Evolutionary conservation across 2,329 filamentous ascomycete species (phyloP).

Genomic region (Ascosphaera acerosa): DNA sequence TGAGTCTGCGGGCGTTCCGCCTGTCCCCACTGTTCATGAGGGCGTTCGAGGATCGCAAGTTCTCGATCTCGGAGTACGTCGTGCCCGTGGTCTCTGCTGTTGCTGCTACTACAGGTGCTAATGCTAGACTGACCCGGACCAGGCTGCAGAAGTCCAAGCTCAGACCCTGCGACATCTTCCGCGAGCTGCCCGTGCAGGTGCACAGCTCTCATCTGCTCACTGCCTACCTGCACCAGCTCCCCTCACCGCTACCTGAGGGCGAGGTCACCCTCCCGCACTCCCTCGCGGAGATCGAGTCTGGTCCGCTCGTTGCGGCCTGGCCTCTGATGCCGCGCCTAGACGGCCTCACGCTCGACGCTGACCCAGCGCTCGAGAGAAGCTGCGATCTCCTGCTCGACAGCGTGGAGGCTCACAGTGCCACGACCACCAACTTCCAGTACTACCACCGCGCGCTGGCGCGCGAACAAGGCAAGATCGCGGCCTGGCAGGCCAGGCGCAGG

Average conservation of each 20-base stretch:
- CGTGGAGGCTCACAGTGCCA: conserved; percentile 94
- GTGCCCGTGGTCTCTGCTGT: conserved; percentile 1
- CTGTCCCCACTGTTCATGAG: conserved; percentile 70
- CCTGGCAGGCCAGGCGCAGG: conserved; percentile 93
- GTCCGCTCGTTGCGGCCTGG: conserved; percentile 29
- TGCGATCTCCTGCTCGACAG: conserved; percentile 88
- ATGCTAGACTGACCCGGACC: conserved; percentile 7
- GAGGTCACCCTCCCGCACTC: conserved; percentile 55
- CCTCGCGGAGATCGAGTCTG: conserved; percentile 48
- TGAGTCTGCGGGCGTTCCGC: conserved; percentile 78
- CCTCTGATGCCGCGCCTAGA: conserved; percentile 76
- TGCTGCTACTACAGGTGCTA: not conserved
- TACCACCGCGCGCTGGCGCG: conserved; percentile 84
- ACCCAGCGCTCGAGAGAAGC: conserved; percentile 95
- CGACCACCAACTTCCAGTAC: conserved; percentile 97
- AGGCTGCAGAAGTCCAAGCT: conserved; percentile 89
- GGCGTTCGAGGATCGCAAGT: conserved; percentile 90
- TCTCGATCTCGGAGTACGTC: conserved; percentile 75
- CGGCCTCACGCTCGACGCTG: conserved; percentile 72
- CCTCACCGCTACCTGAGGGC: conserved; percentile 35
- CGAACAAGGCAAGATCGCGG: conserved; percentile 87
- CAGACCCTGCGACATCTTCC: conserved; percentile 76
- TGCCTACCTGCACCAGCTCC: conserved; percentile 80
- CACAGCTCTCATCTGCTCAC: conserved; percentile 97
- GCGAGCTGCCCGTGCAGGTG: conserved; percentile 68